phyloP scores from a whole-genome alignment of 164 flowering plant species.

The Taxillus chinensis region DNA sequence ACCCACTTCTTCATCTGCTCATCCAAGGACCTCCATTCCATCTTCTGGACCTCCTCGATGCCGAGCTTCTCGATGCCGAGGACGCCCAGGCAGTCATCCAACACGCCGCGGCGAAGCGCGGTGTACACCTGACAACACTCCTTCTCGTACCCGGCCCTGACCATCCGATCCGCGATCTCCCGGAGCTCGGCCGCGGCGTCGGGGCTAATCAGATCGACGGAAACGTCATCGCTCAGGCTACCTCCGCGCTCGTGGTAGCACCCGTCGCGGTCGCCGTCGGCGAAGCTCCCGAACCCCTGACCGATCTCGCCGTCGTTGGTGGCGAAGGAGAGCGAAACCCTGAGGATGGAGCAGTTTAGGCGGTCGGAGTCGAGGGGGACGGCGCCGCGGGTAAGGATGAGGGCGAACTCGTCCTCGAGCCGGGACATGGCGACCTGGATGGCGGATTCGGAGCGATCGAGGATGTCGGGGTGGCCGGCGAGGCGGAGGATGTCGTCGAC shows the following conservation, averaged over 20 bases:
- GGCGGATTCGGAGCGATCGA: slow-evolving; percentile 30
- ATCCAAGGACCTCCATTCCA: slow-evolving; percentile 68
- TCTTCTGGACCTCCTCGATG: slow-evolving; percentile 81
- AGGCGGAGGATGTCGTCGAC: slow-evolving; percentile 13
- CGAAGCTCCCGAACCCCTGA: slow-evolving; percentile 27
- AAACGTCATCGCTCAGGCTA: slow-evolving; percentile 35
- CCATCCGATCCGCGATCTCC: slow-evolving; percentile 78
- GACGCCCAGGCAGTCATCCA: slow-evolving; percentile 64
- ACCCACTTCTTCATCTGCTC: slow-evolving; percentile 95
- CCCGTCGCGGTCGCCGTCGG: slow-evolving; percentile 19
- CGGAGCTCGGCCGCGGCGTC: slow-evolving; percentile 47
- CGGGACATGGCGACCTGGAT: slow-evolving; percentile 35
- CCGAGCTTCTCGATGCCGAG: slow-evolving; percentile 77
- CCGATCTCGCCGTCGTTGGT: slow-evolving; percentile 20
- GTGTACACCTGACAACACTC: slow-evolving; percentile 84
- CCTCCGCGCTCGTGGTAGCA: slow-evolving; percentile 41
- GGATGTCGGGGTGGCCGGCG: slow-evolving; percentile 8
- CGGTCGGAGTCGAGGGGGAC: slow-evolving; percentile 40
- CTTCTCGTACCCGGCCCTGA: slow-evolving; percentile 71
- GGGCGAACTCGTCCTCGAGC: slow-evolving; percentile 38
- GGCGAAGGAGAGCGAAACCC: slow-evolving; percentile 41
- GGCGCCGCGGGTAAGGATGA: slow-evolving; percentile 22
- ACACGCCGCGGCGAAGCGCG: slow-evolving; percentile 56
- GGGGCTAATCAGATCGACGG: slow-evolving; percentile 50
- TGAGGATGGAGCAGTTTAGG: slow-evolving; percentile 47